Evolutionary conservation across 352 stramenopile genomes (phyloP).

Genomic region (Phytophthora pisi): DNA sequence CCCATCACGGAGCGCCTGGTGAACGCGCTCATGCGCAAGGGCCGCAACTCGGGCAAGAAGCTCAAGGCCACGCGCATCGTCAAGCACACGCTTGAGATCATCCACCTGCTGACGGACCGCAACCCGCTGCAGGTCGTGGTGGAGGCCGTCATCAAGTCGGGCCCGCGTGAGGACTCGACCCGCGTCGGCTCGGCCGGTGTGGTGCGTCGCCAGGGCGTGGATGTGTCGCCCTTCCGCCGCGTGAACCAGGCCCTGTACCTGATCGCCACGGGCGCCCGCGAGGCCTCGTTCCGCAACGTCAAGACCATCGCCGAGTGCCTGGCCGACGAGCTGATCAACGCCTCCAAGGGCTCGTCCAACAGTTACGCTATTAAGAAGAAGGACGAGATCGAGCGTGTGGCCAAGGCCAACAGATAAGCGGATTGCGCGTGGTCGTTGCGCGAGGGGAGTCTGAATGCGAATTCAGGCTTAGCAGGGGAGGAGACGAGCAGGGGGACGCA

Average conservation of each 20-base stretch:
- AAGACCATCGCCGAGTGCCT: constrained; percentile 99
- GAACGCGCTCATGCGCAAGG: constrained; percentile 98
- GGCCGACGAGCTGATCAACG: constrained; percentile 99
- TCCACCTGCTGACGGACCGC: constrained; percentile 99
- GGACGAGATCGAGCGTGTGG: constrained; percentile 99
- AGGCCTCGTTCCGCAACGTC: constrained; percentile 99
- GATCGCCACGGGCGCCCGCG: constrained; percentile 96
- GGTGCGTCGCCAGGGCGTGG: constrained; percentile 99
- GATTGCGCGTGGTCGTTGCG: constrained; percentile 13
- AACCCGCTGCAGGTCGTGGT: constrained; percentile 99
- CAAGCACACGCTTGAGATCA: constrained; percentile 99
- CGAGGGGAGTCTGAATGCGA: constrained; percentile 5
- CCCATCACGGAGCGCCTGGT: constrained; percentile 98
- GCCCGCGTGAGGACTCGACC: constrained; percentile 99
- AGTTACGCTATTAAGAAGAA: constrained; percentile 99
- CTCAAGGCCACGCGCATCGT: constrained; percentile 99
- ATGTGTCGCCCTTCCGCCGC: constrained; percentile 99
- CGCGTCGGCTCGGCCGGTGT: constrained; percentile 99
- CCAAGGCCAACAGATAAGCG: constrained; percentile 99
- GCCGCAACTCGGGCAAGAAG: constrained; percentile 99
- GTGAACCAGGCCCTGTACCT: constrained; percentile 99
- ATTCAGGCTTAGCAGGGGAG: constrained; percentile 1
- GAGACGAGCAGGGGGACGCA: background rate
- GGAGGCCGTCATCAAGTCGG: constrained; percentile 93
- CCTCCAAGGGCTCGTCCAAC: constrained; percentile 99